Base-by-base conservation (phyloP, 2,329 filamentous ascomycete genomes). In the Didymella segeticola region DNA sequence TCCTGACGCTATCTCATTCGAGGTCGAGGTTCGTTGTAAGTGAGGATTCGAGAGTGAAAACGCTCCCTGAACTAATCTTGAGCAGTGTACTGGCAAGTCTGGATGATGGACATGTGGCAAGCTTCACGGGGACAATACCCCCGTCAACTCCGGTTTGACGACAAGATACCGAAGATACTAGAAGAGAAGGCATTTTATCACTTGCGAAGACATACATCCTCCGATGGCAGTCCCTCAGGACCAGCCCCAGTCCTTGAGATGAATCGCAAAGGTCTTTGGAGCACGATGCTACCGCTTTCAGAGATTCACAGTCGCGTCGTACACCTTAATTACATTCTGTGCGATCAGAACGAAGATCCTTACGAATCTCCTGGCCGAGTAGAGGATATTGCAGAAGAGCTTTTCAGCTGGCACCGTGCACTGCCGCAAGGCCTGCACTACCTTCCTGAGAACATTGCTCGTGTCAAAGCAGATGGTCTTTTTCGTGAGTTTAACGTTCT, bases 61-160 rank as follows among this genome's bases (percentile, higher is more conserved):
- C 8, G 8, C 26, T 48, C 9, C 5, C 12, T 12, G n/a, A 20
- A 27, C 31, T 52, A 9, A 45, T 9, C 2, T 33, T 4, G 8
- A 41, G 22, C 22, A 52, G 41, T 52, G 10, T 52, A 41, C 17
- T 52, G 48, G 41, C 48, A 52, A n/a, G 41, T 34, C 34, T 52
- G 34, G 26, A 45, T 52, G 41, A 46, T 52, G 48, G 41, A 52
- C 14, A 33, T 33, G 23, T 52, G 48, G 48, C 19, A 38, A 3
- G 42, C 41, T n/a, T 11, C 48, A 9, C 41, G 41, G 14, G 33
- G 19, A 39, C 48, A 46, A 22, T 52, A 41, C 15, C 26, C 48
- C 9, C 41, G 41, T 37, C 48, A 52, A 19, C 41, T 52, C 10
- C 34, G 48, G 3, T n/a, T 12, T 26, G 48, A 52, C 27, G 25